Evolutionary conservation across 768 basidiomycete genomes (phyloP).

Genomic region (Auricularia sp.): DNA sequence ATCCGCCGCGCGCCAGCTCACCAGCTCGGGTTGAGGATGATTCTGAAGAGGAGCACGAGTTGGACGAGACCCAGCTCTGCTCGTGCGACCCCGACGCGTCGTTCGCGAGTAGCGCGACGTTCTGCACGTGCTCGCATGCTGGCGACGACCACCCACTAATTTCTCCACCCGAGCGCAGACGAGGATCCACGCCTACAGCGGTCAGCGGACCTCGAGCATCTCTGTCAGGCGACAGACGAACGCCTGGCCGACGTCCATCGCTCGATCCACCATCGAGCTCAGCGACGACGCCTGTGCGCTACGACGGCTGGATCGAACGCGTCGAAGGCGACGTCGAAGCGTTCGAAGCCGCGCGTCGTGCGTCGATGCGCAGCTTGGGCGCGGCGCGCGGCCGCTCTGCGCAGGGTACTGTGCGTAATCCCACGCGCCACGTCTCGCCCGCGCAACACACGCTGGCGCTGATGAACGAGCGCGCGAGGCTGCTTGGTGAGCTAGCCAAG

Average conservation of each 20-base stretch:
- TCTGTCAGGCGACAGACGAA: too few relatives aligned
- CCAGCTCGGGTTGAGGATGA: neutral
- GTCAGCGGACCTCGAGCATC: too few relatives aligned
- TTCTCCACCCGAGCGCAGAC: neutral
- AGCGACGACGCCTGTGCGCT: constrained; percentile 27
- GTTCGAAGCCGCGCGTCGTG: constrained; percentile 26
- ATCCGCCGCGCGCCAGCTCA: neutral
- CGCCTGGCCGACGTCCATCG: too few relatives aligned
- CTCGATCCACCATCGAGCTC: too few relatives aligned
- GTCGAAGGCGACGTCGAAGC: constrained; percentile 39
- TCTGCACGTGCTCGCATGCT: constrained; percentile 12
- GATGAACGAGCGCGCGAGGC: constrained; percentile 45
- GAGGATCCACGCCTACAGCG: too few relatives aligned
- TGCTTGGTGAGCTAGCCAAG: constrained; percentile 43
- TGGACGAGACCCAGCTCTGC: neutral
- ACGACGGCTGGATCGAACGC: constrained; percentile 42
- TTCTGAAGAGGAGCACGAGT: neutral
- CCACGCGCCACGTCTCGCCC: constrained; percentile 28
- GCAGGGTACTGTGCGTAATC: constrained; percentile 1
- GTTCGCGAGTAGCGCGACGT: constrained; percentile 12
- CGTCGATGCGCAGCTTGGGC: neutral
- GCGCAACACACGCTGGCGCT: constrained; percentile 39
- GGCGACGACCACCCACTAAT: constrained; percentile 7
- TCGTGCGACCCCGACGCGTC: constrained; percentile 10
- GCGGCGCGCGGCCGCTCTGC: neutral